Evolutionary conservation across 371 early-diverging fungal genomes (phyloP).

Genomic region (Lichtheimia ramosa): DNA sequence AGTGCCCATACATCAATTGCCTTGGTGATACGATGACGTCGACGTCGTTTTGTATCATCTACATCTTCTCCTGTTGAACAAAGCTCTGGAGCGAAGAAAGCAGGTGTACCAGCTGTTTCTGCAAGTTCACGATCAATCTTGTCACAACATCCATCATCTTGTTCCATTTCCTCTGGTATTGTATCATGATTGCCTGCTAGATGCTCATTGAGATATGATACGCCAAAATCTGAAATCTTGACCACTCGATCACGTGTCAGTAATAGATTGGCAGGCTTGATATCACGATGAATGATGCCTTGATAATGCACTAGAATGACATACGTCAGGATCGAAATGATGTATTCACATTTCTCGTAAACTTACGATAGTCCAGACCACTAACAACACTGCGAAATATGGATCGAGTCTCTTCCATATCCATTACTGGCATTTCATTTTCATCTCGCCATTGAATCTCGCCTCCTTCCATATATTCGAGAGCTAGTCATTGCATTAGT

Average conservation of each 20-base stretch:
- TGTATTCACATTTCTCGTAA: neutral
- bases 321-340: neutral
- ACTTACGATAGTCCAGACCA: constrained; percentile 87
- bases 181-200: constrained; percentile 28
- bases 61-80: constrained; percentile 63
- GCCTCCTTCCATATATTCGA: constrained; percentile 91
- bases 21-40: constrained; percentile 66
- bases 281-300: constrained; percentile 94
- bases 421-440: constrained; percentile 66
- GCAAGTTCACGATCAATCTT: constrained; percentile 78
- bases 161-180: constrained; percentile 7
- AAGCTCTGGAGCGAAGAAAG: constrained; percentile 98
- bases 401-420: constrained; percentile 64
- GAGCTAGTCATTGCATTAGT: constrained; percentile 17
- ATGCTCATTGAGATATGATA: constrained; percentile 68
- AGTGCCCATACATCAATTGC: constrained; percentile 99
- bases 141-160: constrained; percentile 19
- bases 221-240: constrained; percentile 96
- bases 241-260: constrained; percentile 70
- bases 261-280: constrained; percentile 94
- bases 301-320: constrained; percentile 75
- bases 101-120: constrained; percentile 96
- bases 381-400: constrained; percentile 89
- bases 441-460: constrained; percentile 88
- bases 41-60: neutral